Evolutionary conservation across 768 basidiomycete genomes (phyloP).

Genomic region (Pisolithus tinctorius): DNA sequence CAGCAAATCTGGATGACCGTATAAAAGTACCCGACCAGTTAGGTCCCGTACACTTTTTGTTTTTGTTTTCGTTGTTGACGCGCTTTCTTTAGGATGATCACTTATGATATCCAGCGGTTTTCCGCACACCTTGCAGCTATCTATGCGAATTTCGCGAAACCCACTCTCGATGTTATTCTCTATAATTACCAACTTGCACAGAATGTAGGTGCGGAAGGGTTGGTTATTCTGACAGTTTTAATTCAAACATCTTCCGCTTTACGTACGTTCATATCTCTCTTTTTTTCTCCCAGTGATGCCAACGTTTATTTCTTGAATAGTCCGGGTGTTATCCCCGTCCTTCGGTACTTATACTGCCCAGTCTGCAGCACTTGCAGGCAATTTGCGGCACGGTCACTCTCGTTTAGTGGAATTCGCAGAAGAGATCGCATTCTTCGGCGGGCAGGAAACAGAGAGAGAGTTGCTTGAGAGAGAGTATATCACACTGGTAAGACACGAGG

Average conservation of each 20-base stretch:
- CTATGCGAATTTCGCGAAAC: slow-evolving; percentile 92
- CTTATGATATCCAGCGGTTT: slow-evolving; percentile 92
- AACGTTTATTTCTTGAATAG: slow-evolving; percentile 33
- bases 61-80: slow-evolving; percentile 6
- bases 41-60: slow-evolving; percentile 12
- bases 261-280: slow-evolving; percentile 42
- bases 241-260: slow-evolving; percentile 81
- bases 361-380: slow-evolving; percentile 83
- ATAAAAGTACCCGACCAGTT: slow-evolving; percentile 96
- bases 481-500: slow-evolving; percentile 78
- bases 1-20: slow-evolving; percentile 90
- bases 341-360: slow-evolving; percentile 89
- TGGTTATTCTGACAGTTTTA: slow-evolving; percentile 73
- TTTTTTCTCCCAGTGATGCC: neutral
- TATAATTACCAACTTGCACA: slow-evolving; percentile 94
- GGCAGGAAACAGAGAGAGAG: slow-evolving; percentile 86
- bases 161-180: slow-evolving; percentile 83
- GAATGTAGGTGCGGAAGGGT: slow-evolving; percentile 91
- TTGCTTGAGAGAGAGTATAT: slow-evolving; percentile 87
- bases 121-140: slow-evolving; percentile 87
- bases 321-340: slow-evolving; percentile 82
- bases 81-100: slow-evolving; percentile 66
- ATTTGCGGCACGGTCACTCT: slow-evolving; percentile 87
- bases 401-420: slow-evolving; percentile 84
- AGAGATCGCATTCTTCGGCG: slow-evolving; percentile 83